Evolutionary conservation across 345 rosid genomes (phyloP), one percentile per base, ranked within the genome.

Genomic region (Crucihimalaya himalaica): DNA sequence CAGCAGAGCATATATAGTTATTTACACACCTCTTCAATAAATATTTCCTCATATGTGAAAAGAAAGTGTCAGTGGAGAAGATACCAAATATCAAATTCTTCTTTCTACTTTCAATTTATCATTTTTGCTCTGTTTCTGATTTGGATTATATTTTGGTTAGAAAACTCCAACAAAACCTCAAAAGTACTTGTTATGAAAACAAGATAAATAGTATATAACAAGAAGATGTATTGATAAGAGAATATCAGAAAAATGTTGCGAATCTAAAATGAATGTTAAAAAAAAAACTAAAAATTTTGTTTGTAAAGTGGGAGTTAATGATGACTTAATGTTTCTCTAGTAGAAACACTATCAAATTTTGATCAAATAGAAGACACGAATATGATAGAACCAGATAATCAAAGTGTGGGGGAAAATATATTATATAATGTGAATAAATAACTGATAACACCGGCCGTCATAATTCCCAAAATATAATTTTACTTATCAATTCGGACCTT

Each of bases 1-100:
- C 19, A 18, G 54, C 27, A 29, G 42, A 28, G 39, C 3, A 40
- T 4, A 39, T 42, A 11, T 16, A 3, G n/a, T 23, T 23, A 23
- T 23, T 2, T 12, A 27, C 2, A 7, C 53, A 27, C 20, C 8
- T 65, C 31, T 46, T 46, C 8, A 21, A 5, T 20, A 23, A 9
- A n/a, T 23, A 35, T 35, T 51, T 35, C 35, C 35, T 35, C 31
- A 21, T 21, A 21, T 9, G 10, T 21, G 34, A 20, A 66, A 65
- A 20, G 20, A 66, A 9, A 34, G 21, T 21, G 70, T 34, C 58
- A 34, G 47, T 50, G 46, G 47, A 50, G 34, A 32, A 66, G n/a
- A 34, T 34, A 50, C 23, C 12, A 20, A 34, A 4, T 11, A 37
- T 35, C 12, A 50, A 64, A 29, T 48, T 12, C 14, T 45, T 45